Evolutionary conservation across 1,284 basidiomycete genomes (phyloP), one percentile per base, ranked within the genome.

Genomic region (Puccinia novopanici): DNA sequence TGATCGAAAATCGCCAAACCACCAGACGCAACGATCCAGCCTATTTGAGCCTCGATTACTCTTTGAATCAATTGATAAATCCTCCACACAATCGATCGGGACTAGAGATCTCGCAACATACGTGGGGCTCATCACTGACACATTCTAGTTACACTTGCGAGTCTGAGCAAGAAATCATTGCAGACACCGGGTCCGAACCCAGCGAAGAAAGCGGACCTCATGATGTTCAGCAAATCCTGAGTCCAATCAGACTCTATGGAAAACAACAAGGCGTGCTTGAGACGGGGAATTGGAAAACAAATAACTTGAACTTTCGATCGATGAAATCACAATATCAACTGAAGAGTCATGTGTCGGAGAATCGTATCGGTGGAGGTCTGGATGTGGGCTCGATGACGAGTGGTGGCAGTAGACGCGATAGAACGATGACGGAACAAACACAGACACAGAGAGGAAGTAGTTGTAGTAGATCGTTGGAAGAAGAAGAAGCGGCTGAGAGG

Each of bases 241-340:
- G 70, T 37, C 70, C 70, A 3, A 72, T 72, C 34, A 72, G 70
- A 55, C 50, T 72, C 34, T 72, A 72, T 40, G 70, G 70, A 24
- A 72, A 72, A 40, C 70, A 72, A 40, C 70, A 72, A 40, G 70
- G 70, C 22, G 22, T 72, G 5, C 70, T 72, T 40, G 70, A 72
- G n/a, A 72, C 70, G 5, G 70, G 70, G 10, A 52, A 72, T 17
- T 72, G 70, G 70, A 72, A 72, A 55, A 72, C 48, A n/a, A 72
- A 72, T 22, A 72, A 72, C 22, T 40, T 72, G 34, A 72, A 72
- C 50, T 72, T 72, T 50, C 70, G 55, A 40, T 72, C 70, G 52
- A 72, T 72, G 70, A 72, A 72, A 55, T 72, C 70, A 22, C 70
- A 72, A 24, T 72, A 72, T 55, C 50, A 72, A 40, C 4, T 22